Evolutionary conservation across 306 rosid genomes (phyloP).

Genomic region (Vicia faba): DNA sequence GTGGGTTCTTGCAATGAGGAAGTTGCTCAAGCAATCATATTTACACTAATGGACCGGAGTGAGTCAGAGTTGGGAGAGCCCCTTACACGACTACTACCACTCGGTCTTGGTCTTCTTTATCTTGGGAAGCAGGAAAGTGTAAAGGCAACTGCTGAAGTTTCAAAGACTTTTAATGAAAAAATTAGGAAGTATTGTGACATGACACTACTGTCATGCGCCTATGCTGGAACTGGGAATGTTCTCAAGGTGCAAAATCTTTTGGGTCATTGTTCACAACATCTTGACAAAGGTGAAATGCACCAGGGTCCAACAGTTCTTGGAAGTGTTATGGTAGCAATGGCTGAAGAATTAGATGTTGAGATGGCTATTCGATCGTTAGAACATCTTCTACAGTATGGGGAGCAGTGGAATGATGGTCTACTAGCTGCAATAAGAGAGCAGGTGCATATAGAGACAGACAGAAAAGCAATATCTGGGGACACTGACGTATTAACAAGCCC

Average conservation of each 20-base stretch:
- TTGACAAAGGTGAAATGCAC: slow-evolving; percentile 93
- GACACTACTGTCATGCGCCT: slow-evolving; percentile 95
- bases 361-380: slow-evolving; percentile 98
- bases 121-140: slow-evolving; percentile 99
- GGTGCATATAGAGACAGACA: slow-evolving; percentile 97
- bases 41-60: slow-evolving; percentile 87
- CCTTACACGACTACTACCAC: slow-evolving; percentile 83
- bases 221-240: slow-evolving; percentile 99
- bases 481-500: slow-evolving; percentile 50
- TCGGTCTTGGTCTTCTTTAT: slow-evolving; percentile 93
- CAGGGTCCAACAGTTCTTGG: slow-evolving; percentile 99
- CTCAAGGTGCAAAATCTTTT: slow-evolving; percentile 94
- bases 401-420: slow-evolving; percentile 92
- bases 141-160: slow-evolving; percentile 95
- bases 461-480: slow-evolving; percentile 73
- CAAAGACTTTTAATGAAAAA: slow-evolving; percentile 94
- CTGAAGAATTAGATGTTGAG: slow-evolving; percentile 93
- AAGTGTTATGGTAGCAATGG: slow-evolving; percentile 98
- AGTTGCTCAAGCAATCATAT: slow-evolving; percentile 91
- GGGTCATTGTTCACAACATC: slow-evolving; percentile 98
- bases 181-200: slow-evolving; percentile 91
- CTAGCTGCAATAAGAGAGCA: slow-evolving; percentile 90
- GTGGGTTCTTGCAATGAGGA: slow-evolving; percentile 99
- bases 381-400: slow-evolving; percentile 93
- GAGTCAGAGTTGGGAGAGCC: slow-evolving; percentile 93